A percentile compares a stretch with the other conserved stretches of the same genome.
These are phyloP conservation scores for Salix exigua DNA, from an alignment of 345 rosid genomes.

Conservation along the genomic window DNA sequence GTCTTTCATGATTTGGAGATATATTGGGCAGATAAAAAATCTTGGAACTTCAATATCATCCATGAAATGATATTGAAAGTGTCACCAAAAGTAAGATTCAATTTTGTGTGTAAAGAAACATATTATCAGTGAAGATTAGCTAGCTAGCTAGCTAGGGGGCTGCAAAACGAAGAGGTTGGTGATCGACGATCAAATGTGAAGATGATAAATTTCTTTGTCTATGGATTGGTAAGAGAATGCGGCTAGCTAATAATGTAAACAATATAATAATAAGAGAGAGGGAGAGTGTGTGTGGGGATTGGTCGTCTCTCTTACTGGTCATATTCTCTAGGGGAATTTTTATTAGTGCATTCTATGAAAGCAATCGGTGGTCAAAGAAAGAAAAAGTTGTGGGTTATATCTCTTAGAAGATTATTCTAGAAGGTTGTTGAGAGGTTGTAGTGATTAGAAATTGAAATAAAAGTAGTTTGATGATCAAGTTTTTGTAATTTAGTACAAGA, in stretches of 20 bases:
- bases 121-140: neutral
- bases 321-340: neutral
- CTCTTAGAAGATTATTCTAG: too few relatives aligned
- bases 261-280: neutral
- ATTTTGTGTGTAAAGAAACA: neutral
- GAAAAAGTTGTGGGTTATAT: neutral
- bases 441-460: too few relatives aligned
- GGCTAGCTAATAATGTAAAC: slow-evolving; percentile 17
- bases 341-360: neutral
- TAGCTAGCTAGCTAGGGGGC: neutral
- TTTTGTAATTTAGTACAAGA: too few relatives aligned
- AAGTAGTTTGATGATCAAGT: too few relatives aligned
- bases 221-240: slow-evolving; percentile 27
- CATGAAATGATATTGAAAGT: slow-evolving; percentile 7
- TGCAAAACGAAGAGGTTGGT: neutral
- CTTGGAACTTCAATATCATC: slow-evolving; percentile 59
- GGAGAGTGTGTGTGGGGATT: neutral
- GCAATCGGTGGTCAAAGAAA: slow-evolving; percentile 10
- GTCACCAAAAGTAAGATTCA: too few relatives aligned
- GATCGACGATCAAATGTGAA: neutral
- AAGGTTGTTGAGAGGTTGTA: too few relatives aligned
- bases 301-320: slow-evolving; percentile 23
- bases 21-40: slow-evolving; percentile 74
- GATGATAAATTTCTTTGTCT: neutral
- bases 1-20: slow-evolving; percentile 81